These are phyloP conservation scores for Suillus sp. DNA, from an alignment of 768 basidiomycete genomes.

Conservation along the genomic window DNA sequence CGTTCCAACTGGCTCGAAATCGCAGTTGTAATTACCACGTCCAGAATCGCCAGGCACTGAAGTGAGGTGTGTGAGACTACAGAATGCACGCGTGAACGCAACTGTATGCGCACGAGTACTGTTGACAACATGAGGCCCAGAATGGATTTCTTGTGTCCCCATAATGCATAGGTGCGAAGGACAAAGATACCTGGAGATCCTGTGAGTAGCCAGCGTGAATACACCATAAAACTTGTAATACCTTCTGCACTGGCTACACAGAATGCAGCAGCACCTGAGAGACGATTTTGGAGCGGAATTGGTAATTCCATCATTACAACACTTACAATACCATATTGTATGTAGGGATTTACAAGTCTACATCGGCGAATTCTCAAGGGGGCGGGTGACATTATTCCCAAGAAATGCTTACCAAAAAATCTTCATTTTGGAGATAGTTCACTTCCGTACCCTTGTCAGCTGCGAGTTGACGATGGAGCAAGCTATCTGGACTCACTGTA, in stretches of 20 bases:
- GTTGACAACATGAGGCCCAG: neutral
- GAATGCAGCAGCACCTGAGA: neutral
- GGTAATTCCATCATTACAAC: neutral
- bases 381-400: neutral
- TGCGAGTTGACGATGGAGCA: neutral
- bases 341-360: neutral
- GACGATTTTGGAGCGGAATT: neutral
- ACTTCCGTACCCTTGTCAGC: neutral
- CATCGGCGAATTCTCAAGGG: neutral
- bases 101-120: neutral
- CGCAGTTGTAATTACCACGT: neutral
- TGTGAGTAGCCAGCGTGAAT: neutral
- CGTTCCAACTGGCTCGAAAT: neutral
- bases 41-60: neutral
- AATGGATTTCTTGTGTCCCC: conserved; percentile 4
- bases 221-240: neutral
- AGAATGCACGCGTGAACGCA: neutral
- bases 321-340: neutral
- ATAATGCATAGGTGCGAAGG: conserved; percentile 7
- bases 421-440: conserved; percentile 3
- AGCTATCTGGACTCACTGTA: neutral
- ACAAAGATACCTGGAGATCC: neutral
- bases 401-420: neutral
- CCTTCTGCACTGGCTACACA: neutral
- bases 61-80: neutral